phyloP scores from a whole-genome alignment of 257 asterid species.

The Solanum chilense region DNA sequence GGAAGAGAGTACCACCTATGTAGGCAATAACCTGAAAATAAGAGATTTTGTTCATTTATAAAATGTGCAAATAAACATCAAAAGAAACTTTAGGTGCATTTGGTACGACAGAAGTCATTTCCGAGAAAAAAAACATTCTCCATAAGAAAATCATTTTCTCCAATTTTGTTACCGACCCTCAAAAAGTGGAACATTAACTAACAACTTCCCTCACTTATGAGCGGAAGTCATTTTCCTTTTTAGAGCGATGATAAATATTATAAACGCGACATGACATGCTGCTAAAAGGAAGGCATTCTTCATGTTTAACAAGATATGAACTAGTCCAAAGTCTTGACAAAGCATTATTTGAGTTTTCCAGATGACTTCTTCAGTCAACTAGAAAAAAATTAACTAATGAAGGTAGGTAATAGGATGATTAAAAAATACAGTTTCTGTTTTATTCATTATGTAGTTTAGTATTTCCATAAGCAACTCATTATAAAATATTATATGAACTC shows the following conservation, averaged over 20 bases:
- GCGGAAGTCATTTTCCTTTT: neutral
- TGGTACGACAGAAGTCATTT: neutral
- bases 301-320: neutral
- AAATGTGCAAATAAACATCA: neutral
- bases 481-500: neutral
- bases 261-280: neutral
- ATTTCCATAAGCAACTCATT: neutral
- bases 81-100: neutral
- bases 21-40: slow-evolving; percentile 53
- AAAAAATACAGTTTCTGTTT: neutral
- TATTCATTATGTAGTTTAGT: neutral
- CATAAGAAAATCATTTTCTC: neutral
- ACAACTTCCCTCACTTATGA: neutral
- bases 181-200: neutral
- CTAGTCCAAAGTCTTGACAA: neutral
- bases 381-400: neutral
- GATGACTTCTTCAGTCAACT: neutral
- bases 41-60: neutral
- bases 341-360: neutral
- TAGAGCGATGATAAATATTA: neutral
- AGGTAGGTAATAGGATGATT: neutral
- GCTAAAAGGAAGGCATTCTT: neutral
- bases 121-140: neutral
- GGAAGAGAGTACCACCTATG: slow-evolving; percentile 79
- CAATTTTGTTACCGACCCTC: neutral